phyloP scores from a whole-genome alignment of 352 stramenopile genomes.

The Sclerospora graminicola region DNA sequence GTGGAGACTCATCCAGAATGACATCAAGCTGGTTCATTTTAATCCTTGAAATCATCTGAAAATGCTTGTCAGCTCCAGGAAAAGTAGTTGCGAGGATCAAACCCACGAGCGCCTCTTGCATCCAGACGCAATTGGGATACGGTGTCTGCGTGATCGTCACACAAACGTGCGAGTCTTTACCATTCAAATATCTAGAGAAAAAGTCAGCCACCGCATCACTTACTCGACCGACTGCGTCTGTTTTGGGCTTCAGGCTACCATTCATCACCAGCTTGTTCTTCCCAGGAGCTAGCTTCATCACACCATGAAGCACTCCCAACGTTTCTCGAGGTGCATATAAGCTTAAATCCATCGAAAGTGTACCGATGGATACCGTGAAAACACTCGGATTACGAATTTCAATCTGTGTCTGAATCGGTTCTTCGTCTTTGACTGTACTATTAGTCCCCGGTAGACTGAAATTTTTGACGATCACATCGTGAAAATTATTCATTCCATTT shows the following conservation, averaged over 20 bases:
- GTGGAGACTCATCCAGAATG: conserved; percentile 23
- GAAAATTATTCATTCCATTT: conserved; percentile 55
- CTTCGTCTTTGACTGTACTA: conserved; percentile 19
- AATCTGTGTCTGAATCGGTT: conserved; percentile 50
- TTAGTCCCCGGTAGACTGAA: conserved; percentile 49
- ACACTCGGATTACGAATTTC: conserved; percentile 62
- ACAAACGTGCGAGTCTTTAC: conserved; percentile 38
- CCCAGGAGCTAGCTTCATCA: conserved; percentile 45
- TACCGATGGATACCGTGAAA: conserved; percentile 56
- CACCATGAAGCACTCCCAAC: conserved; percentile 36
- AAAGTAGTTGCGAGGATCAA: conserved; percentile 56
- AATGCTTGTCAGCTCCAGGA: conserved; percentile 40
- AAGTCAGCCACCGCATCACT: conserved; percentile 41
- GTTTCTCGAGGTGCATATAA: conserved; percentile 25
- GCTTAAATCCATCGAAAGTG: conserved; percentile 40
- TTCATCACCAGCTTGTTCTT: conserved; percentile 38
- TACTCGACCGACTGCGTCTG: conserved; percentile 31
- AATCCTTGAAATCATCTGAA: conserved; percentile 55
- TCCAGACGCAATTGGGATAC: conserved; percentile 48
- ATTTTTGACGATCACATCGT: conserved; percentile 41
- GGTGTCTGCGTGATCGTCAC: conserved; percentile 41
- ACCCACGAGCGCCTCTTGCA: conserved; percentile 45
- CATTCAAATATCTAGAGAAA: conserved; percentile 60
- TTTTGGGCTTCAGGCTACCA: conserved; percentile 34
- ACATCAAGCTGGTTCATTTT: conserved; percentile 68